Percentiles rank a stretch among this genome's conserved stretches.
Conservation (phyloP, 306 rosid genomes). For the Corylus americana region DNA sequence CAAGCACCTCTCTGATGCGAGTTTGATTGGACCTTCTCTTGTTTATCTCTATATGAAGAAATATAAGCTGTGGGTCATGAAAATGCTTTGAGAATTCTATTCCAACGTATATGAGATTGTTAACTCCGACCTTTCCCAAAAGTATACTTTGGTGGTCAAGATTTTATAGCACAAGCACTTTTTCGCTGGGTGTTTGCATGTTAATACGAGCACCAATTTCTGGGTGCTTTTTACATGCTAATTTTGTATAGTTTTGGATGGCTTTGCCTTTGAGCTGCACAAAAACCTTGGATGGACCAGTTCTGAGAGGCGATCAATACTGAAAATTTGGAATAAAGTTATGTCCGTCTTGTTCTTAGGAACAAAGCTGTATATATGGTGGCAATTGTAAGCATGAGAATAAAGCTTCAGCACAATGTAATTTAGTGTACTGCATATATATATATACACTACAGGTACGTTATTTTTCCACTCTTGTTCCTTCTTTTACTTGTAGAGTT, state of each 20-base stretch:
- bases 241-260: slow-evolving; percentile 50
- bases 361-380: slow-evolving; percentile 15
- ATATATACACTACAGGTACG: slow-evolving; percentile 20
- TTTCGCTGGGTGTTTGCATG: background rate
- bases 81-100: slow-evolving; percentile 52
- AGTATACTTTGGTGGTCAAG: slow-evolving; percentile 12
- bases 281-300: slow-evolving; percentile 24
- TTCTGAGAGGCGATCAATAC: slow-evolving; percentile 21
- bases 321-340: slow-evolving; percentile 12
- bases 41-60: slow-evolving; percentile 76
- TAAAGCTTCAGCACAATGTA: slow-evolving; percentile 16
- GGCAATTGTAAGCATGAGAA: slow-evolving; percentile 21
- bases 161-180: slow-evolving; percentile 29
- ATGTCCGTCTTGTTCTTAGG: slow-evolving; percentile 7
- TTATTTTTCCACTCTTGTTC: background rate
- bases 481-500: background rate
- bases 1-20: slow-evolving; percentile 74
- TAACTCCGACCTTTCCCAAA: slow-evolving; percentile 5
- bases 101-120: background rate
- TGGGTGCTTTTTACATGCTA: slow-evolving; percentile 40
- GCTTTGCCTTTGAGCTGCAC: background rate
- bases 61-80: slow-evolving; percentile 80
- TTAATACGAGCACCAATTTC: slow-evolving; percentile 10
- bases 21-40: slow-evolving; percentile 76
- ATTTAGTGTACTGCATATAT: slow-evolving; percentile 14